These are phyloP conservation scores for Trichoderma koningii DNA, from an alignment of 2,329 filamentous ascomycete species.

Conservation along the genomic window DNA sequence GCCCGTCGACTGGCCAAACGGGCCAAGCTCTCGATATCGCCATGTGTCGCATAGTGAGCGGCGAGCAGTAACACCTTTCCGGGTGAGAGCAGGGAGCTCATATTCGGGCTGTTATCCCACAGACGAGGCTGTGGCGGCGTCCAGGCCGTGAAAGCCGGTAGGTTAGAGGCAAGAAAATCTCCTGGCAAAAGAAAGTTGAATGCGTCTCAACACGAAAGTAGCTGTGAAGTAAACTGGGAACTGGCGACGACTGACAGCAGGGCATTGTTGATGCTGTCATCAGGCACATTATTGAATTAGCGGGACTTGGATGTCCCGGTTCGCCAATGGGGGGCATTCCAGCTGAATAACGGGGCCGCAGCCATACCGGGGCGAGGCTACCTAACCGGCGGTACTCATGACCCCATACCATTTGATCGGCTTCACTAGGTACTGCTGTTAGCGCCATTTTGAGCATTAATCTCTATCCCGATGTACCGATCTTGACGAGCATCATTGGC, in stretches of 20 bases:
- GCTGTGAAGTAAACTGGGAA: background rate
- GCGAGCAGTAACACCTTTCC: conserved; percentile 73
- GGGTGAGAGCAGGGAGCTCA: conserved; percentile 53
- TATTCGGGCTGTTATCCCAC: conserved; percentile 25
- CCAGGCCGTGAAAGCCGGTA: conserved; percentile 20
- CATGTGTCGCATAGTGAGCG: conserved; percentile 66
- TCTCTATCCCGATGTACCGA: conserved; percentile 23
- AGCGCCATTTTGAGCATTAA: conserved; percentile 1
- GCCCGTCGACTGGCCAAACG: conserved; percentile 59
- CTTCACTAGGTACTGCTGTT: background rate
- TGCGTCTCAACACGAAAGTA: background rate
- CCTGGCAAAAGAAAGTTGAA: background rate
- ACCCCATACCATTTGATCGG: fast-evolving
- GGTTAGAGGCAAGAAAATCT: conserved; percentile 10
- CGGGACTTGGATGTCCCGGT: background rate
- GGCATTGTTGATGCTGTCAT: conserved; percentile 22
- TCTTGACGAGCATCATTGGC: conserved; percentile 18
- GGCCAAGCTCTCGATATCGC: conserved; percentile 64
- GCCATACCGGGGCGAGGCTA: background rate
- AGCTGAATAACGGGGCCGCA: background rate
- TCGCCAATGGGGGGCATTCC: conserved; percentile 19
- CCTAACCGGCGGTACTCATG: background rate
- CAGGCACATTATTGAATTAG: conserved; percentile 21
- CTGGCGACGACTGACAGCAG: background rate
- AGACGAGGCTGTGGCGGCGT: background rate